phyloP scores from a whole-genome alignment of 805 yeast genomes.

The Candida corydali region DNA sequence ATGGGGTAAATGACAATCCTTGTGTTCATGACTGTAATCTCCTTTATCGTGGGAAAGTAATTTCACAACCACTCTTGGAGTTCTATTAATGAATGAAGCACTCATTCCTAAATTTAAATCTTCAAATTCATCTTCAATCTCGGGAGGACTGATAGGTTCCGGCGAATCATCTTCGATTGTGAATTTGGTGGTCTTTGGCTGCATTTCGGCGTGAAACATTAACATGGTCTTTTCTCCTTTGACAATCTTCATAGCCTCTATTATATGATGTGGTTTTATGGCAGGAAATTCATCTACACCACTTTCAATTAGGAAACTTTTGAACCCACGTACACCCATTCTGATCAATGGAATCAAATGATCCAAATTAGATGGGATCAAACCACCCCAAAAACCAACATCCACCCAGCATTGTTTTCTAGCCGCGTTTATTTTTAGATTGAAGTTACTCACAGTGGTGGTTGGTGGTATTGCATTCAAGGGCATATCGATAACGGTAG shows the following conservation, averaged over 20 bases:
- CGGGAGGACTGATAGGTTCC: neutral
- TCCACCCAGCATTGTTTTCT: conserved; percentile 84
- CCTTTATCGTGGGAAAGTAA: conserved; percentile 18
- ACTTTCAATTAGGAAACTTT: conserved; percentile 86
- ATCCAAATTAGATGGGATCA: conserved; percentile 71
- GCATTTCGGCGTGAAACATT: conserved; percentile 94
- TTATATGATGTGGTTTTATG: conserved; percentile 60
- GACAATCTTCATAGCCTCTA: conserved; percentile 60
- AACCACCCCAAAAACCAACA: conserved; percentile 95
- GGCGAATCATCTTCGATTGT: conserved; percentile 1
- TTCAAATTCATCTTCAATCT: conserved; percentile 13
- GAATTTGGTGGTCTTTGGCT: conserved; percentile 26
- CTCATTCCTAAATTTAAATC: conserved; percentile 35
- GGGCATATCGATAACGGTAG: conserved; percentile 96
- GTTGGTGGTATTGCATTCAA: conserved; percentile 95
- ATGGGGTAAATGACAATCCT: conserved; percentile 29
- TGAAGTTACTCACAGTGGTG: conserved; percentile 73
- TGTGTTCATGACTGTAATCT: conserved; percentile 20
- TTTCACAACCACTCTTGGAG: conserved; percentile 35
- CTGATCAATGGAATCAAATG: conserved; percentile 71
- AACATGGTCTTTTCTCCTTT: conserved; percentile 63
- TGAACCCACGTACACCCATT: conserved; percentile 91
- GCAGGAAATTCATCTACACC: conserved; percentile 97
- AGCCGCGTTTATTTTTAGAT: conserved; percentile 75
- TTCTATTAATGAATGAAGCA: conserved; percentile 35